These are phyloP conservation scores for Hymenoscyphus albidus DNA, from an alignment of 2,329 filamentous ascomycete species.

Conservation along the genomic window DNA sequence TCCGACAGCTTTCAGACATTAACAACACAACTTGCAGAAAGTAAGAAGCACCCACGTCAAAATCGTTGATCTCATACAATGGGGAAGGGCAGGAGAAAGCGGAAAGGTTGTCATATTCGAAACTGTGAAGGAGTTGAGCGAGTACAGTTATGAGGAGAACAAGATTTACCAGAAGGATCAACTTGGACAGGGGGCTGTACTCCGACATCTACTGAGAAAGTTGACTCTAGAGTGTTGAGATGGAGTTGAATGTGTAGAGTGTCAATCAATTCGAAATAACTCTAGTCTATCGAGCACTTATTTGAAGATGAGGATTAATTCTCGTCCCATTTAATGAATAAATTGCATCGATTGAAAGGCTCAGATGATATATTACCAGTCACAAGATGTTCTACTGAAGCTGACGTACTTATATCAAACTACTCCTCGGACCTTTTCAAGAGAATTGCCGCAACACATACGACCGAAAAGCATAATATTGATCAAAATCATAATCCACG, in stretches of 20 bases:
- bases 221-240: background rate
- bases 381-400: no score
- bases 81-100: slow-evolving; percentile 9
- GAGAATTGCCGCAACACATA: no score
- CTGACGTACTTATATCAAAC: no score
- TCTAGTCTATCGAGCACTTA: no score
- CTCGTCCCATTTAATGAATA: no score
- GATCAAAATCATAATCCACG: background rate
- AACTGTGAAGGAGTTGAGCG: background rate
- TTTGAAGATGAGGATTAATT: no score
- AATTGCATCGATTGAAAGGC: no score
- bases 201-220: background rate
- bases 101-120: background rate
- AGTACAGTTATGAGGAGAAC: background rate
- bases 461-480: no score
- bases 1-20: background rate
- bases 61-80: slow-evolving; percentile 15
- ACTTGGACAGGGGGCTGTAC: background rate
- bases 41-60: slow-evolving; percentile 12
- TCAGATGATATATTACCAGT: no score
- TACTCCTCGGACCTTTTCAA: no score
- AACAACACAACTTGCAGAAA: background rate
- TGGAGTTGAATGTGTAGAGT: no score
- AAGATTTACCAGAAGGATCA: background rate
- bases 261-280: no score